Percentiles rank a stretch among this genome's conserved stretches.
Conservation (phyloP, 352 stramenopile species). For the Thalassiosira mediterranea region DNA sequence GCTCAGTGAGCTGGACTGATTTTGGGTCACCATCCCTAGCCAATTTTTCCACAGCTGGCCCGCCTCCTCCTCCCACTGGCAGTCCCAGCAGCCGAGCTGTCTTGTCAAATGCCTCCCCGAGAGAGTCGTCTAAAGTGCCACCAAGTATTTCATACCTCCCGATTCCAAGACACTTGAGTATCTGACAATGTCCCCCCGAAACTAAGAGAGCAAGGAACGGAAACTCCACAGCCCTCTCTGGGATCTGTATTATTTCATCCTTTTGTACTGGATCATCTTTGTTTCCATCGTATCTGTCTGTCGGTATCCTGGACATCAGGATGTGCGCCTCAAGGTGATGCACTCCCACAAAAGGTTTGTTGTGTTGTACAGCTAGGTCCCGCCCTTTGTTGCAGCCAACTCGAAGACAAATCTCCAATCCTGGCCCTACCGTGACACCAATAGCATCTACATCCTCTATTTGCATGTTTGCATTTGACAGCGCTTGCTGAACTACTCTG, state of each 20-base stretch:
- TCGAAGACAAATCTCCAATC: slow-evolving; percentile 96
- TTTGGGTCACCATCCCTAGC: slow-evolving; percentile 90
- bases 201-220: slow-evolving; percentile 97
- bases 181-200: slow-evolving; percentile 97
- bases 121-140: slow-evolving; percentile 96
- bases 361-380: slow-evolving; percentile 87
- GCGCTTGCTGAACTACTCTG: slow-evolving; percentile 89
- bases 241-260: slow-evolving; percentile 26
- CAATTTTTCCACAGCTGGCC: slow-evolving; percentile 93
- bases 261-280: slow-evolving; percentile 2
- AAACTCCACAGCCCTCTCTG: slow-evolving; percentile 85
- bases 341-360: slow-evolving; percentile 93
- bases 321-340: slow-evolving; percentile 99
- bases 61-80: slow-evolving; percentile 86
- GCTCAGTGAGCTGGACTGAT: slow-evolving; percentile 90
- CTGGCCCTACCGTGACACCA: slow-evolving; percentile 94
- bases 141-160: slow-evolving; percentile 93
- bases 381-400: slow-evolving; percentile 89
- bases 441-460: slow-evolving; percentile 91
- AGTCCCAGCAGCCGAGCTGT: slow-evolving; percentile 94
- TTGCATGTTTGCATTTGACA: slow-evolving; percentile 87
- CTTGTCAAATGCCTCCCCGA: slow-evolving; percentile 99
- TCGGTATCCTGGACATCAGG: slow-evolving; percentile 91
- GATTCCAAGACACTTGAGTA: slow-evolving; percentile 92
- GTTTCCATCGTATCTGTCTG: slow-evolving; percentile 33